phyloP scores from a whole-genome alignment of 768 basidiomycete species.

The Lentinula aciculospora region DNA sequence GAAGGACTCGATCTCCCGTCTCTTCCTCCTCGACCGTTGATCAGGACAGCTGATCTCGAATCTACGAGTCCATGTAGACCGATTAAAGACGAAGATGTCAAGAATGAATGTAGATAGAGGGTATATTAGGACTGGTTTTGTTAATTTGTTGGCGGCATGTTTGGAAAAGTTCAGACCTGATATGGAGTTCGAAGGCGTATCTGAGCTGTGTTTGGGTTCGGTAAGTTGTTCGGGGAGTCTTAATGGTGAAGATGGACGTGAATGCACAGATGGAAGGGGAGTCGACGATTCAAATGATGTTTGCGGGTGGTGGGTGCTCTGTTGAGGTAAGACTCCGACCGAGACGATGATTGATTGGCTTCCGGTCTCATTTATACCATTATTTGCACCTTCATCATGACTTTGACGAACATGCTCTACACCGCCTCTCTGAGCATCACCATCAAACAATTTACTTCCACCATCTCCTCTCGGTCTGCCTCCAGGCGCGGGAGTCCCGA shows the following conservation, averaged over 20 bases:
- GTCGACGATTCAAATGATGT: not conserved
- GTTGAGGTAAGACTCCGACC: constrained; percentile 41
- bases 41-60: constrained; percentile 74
- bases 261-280: not conserved
- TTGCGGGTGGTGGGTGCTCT: constrained; percentile 5
- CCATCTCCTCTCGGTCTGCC: constrained; percentile 19
- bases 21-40: constrained; percentile 30
- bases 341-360: constrained; percentile 68
- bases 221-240: not conserved
- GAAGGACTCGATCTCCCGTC: constrained; percentile 27
- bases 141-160: not conserved
- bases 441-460: constrained; percentile 1
- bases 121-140: constrained; percentile 46
- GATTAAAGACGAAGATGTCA: constrained; percentile 87
- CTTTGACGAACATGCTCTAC: not conserved
- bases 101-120: constrained; percentile 73
- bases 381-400: not conserved
- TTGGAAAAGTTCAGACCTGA: not conserved
- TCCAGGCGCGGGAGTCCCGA: constrained; percentile 8
- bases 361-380: constrained; percentile 10
- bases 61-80: constrained; percentile 65
- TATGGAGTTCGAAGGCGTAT: not conserved
- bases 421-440: constrained; percentile 3
- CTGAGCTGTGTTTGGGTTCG: not conserved
- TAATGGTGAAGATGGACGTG: not conserved